Base-by-base conservation (phyloP, 192 early-diverging fungal genomes). In the Martensiomyces pterosporus region DNA sequence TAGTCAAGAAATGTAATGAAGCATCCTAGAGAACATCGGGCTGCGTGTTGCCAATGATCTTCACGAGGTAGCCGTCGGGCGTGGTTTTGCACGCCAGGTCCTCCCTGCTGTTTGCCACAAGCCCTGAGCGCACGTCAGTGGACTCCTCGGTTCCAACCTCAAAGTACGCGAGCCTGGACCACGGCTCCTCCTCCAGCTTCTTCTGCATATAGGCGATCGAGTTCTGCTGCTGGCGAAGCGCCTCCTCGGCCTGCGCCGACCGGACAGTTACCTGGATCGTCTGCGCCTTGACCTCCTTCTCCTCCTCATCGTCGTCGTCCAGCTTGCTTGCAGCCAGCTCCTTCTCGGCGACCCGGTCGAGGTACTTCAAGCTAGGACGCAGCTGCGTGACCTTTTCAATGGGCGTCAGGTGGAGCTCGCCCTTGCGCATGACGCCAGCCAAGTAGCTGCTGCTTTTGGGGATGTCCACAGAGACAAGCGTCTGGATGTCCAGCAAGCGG, bases 291-390 rank as follows among this genome's bases (percentile, higher is more conserved):
- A 26, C 37, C 35, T 59, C 38, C 9, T 75, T 60, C n/a, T 81
- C 79, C 24, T 86, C 81, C 14, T 79, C 80, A 8, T 85, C 85
- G 21, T 89, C 85, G 16, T 85, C 79, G 50, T 83, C 80, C 54
- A 83, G 68, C 47, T 85, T 84, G 43, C 60, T 79, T 4, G 84
- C 82, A 19, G 80, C 82, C 41, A 25, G 47, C 24, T 60, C 72
- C 55, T 93, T 95, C 37, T 92, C 90, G 23, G 82, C 80, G 57
- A 94, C 91, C 57, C 88, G 85, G 53, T 97, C 93, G 21, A 95
- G 67, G 61, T 98, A 95, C 47, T 83, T 85, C 29, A 98, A 81
- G 17, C 82, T 86, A 9, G 95, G 93, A 1, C 90, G 84, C 49
- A 98, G 64, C 64, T 97, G 93, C 9, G 92, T 74, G 3, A 82